Percentiles rank a stretch among this genome's conserved stretches.
Conservation (phyloP, 2,329 filamentous ascomycete genomes). For the Paecilomyces dactylethromorphus region DNA sequence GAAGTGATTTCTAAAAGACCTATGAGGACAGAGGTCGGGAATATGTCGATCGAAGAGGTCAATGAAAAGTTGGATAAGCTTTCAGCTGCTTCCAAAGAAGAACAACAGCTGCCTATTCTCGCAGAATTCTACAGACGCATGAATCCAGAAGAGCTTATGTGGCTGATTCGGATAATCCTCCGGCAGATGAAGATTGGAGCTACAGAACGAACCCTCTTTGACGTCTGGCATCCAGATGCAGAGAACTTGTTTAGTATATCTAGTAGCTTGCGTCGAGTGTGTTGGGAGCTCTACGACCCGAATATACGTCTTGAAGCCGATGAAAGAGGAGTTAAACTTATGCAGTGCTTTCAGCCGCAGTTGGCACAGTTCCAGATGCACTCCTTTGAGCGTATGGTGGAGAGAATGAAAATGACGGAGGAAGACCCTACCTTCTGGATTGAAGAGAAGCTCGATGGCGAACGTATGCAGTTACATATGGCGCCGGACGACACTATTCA, state of each 20-base stretch:
- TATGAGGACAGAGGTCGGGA: conserved; percentile 64
- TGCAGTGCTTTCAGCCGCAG: conserved; percentile 96
- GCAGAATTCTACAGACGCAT: conserved; percentile 80
- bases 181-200: conserved; percentile 71
- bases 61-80: conserved; percentile 79
- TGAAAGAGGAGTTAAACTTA: conserved; percentile 67
- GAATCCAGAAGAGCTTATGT: conserved; percentile 89
- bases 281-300: conserved; percentile 83
- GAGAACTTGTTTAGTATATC: conserved; percentile 81
- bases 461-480: conserved; percentile 97
- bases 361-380: conserved; percentile 87
- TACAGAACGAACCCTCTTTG: conserved; percentile 81
- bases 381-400: conserved; percentile 72
- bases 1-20: conserved; percentile 80
- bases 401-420: conserved; percentile 57
- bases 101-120: conserved; percentile 76
- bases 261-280: conserved; percentile 81
- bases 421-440: conserved; percentile 85
- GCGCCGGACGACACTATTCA: conserved; percentile 58
- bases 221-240: conserved; percentile 73
- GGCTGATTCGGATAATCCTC: conserved; percentile 89
- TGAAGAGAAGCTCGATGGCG: conserved; percentile 94
- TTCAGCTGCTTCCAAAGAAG: conserved; percentile 67
- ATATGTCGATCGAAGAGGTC: conserved; percentile 82
- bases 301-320: conserved; percentile 66